Evolutionary conservation across 768 basidiomycete species (phyloP).

Genomic region (Saitozyma podzolica): DNA sequence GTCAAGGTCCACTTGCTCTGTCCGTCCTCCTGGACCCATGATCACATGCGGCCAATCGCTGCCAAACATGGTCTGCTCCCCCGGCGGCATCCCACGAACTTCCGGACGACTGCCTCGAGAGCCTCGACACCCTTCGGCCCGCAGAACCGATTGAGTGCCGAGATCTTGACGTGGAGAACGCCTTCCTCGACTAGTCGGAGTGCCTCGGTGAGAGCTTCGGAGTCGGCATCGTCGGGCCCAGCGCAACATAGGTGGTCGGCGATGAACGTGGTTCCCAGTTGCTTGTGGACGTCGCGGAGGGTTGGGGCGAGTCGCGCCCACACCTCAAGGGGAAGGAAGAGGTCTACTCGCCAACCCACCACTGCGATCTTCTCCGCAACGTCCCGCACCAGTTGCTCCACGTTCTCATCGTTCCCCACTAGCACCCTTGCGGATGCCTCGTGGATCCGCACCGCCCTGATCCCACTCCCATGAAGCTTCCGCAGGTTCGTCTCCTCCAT

Average conservation of each 20-base stretch:
- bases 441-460: conserved; percentile 3
- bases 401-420: not conserved
- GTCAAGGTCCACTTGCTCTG: not conserved
- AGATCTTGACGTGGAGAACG: conserved; percentile 5
- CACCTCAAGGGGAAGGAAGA: not conserved
- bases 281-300: conserved; percentile 3
- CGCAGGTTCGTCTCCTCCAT: not conserved
- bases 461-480: conserved; percentile 1
- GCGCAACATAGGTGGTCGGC: conserved; percentile 3
- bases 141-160: not conserved
- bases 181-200: not conserved
- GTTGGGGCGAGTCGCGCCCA: not conserved
- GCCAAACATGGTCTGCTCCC: conserved; percentile 2
- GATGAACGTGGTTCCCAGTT: not conserved
- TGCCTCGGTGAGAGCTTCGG: not conserved
- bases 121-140: not conserved
- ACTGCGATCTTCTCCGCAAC: not conserved
- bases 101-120: not conserved
- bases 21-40: not conserved
- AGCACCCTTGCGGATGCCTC: not conserved
- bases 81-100: not conserved
- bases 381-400: not conserved
- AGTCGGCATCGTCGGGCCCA: not conserved
- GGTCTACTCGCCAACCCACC: conserved; percentile 4
- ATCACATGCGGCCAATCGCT: conserved; percentile 11